Evolutionary conservation across 805 yeast genomes (phyloP), one percentile per base, ranked within the genome.

Genomic region (Candida broadrunensis): DNA sequence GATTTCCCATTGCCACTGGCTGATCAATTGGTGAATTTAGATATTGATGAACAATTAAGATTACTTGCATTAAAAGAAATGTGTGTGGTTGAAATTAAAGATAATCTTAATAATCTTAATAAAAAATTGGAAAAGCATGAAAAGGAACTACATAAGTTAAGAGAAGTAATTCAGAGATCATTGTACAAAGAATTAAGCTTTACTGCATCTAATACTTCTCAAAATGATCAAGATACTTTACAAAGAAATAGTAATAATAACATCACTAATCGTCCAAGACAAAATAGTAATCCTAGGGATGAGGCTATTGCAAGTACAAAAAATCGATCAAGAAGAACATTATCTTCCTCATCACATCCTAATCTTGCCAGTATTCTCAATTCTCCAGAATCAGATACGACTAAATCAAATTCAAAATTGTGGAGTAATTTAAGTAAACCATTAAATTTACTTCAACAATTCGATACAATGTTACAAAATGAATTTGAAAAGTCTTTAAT

Each of bases 21-120:
- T 19, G 65, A 58, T 18, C 60, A 60, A 35, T 51, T 68, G 12
- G 37, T 42, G 7, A 38, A 37, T 6, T 38, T 60, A 41, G 79
- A 72, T 31, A 64, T 82, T 5, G 79, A 78, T 42, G 77, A 73
- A 4, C 75, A 81, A 36, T 60, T 84, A 36, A 70, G 87, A 45
- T 62, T 72, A 7, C 61, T 85, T 34, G 91, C 91, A 0, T 64
- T 78, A 31, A 84, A 82, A 52, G 93, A 85, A 54, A 77, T 81
- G 77, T 76, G 75, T 19, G 65, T 84, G 21, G 73, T 84, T 37
- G 89, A 84, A 48, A 59, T 83, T 33, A 82, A 80, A 46, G 81
- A 78, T 48, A 64, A 68, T 35, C 71, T 82, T 19, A 73, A 72
- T 33, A 72, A 65, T 17, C 43, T 83, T 51, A 55, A 51, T 16